These are phyloP conservation scores for Cicer chorassanicum DNA, from an alignment of 306 rosid genomes.

Conservation along the genomic window DNA sequence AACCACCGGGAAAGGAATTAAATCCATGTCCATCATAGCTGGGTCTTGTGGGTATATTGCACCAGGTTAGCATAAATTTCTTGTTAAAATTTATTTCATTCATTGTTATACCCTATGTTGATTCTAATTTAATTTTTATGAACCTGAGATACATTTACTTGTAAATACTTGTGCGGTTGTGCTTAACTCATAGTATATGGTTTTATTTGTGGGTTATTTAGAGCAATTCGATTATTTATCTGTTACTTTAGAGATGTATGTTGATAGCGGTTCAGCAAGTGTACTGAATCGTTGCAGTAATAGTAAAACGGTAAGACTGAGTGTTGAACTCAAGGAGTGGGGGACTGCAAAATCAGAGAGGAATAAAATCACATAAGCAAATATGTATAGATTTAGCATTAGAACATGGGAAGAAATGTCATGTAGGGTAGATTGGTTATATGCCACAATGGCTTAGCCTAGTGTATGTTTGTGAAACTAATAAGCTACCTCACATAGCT, in stretches of 20 bases:
- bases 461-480: too few relatives aligned
- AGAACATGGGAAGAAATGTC: too few relatives aligned
- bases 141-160: conserved; percentile 4
- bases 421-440: too few relatives aligned
- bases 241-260: background rate
- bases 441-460: too few relatives aligned
- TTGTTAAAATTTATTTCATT: background rate
- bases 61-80: conserved; percentile 71
- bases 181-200: conserved; percentile 5
- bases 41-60: conserved; percentile 99
- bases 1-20: conserved; percentile 58
- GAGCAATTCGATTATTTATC: conserved; percentile 24
- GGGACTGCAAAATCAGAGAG: too few relatives aligned
- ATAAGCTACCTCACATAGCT: too few relatives aligned
- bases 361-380: too few relatives aligned
- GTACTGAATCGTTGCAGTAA: too few relatives aligned
- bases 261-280: too few relatives aligned
- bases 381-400: too few relatives aligned
- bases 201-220: conserved; percentile 17
- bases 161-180: conserved; percentile 19
- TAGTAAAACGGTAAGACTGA: too few relatives aligned
- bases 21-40: conserved; percentile 86
- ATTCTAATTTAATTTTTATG: conserved; percentile 5
- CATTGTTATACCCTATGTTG: background rate
- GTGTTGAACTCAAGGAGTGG: too few relatives aligned